Evolutionary conservation across 345 rosid species (phyloP).

Genomic region (Pistacia atlantica): DNA sequence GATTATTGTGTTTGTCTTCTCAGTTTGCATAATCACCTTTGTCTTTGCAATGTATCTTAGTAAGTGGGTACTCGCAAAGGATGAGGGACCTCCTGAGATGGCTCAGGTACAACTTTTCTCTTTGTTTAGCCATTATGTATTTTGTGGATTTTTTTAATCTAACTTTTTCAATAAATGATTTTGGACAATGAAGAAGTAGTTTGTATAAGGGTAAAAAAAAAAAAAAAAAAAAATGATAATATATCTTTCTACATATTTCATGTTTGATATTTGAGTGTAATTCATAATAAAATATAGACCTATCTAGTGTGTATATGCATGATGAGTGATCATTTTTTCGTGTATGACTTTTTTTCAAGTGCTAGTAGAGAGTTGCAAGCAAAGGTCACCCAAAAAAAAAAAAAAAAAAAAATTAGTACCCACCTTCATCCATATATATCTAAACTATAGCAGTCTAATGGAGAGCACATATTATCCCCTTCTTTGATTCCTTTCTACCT

Average conservation of each 20-base stretch:
- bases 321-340: neutral
- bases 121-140: constrained; percentile 6
- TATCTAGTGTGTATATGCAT: neutral
- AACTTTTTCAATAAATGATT: neutral
- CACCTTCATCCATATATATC: too few relatives aligned
- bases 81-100: constrained; percentile 99
- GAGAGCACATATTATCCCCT: neutral
- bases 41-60: constrained; percentile 73
- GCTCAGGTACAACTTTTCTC: constrained; percentile 56
- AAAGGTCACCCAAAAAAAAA: neutral
- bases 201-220: neutral
- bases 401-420: too few relatives aligned
- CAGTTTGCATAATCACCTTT: constrained; percentile 83
- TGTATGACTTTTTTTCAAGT: neutral
- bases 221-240: neutral
- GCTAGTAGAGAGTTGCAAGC: neutral
- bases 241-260: neutral
- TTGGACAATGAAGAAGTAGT: neutral
- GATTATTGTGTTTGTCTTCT: constrained; percentile 86
- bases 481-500: neutral
- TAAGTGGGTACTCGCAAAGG: constrained; percentile 97
- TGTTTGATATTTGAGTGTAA: neutral
- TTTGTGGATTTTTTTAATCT: neutral
- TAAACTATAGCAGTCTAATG: neutral
- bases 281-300: neutral